Base-by-base conservation (phyloP, 129 eudicot genomes). In the Calendula officinalis region DNA sequence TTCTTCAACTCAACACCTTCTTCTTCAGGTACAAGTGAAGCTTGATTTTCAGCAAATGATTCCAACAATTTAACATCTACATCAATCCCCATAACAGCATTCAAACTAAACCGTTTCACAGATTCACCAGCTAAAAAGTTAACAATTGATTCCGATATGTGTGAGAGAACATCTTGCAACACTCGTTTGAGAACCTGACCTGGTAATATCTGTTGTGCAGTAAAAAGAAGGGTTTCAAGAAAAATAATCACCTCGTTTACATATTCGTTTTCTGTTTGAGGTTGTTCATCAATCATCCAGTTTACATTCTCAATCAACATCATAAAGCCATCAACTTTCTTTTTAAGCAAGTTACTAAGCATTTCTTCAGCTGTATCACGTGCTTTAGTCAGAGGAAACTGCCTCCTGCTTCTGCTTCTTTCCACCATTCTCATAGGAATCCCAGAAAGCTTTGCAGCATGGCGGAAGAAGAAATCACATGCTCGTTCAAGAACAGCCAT, bases 401-500 rank as follows among this genome's bases (percentile, higher is more conserved):
- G 82, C 77, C 91, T 76, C 82, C 90, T 83, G 3, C 91, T 86
- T 56, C 90, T 83, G 3, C 91, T 86, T 56, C 96, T 83, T 78
- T 92, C 98, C 8, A 82, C 98, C 84, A 92, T 79, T 50, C 98
- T 83, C 70, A 92, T 14, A 6, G 98, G 95, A 53, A 92, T 74
- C 1, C 98, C 98, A 4, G 96, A 92, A 42, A 92, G 96, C 72
- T 92, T 91, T 22, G 96, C 98, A 68, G 98, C 98, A 69, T 92
- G 98, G 5, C 94, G 82, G 44, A 88, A 92, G 78, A 92, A 88
- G 77, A 88, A 92, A 78, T 92, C 98, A 77, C 98, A 92, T 0
- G 95, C 98, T 5, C 98, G 86, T 71, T 92, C 98, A 44, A 92
- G 79, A 41, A 88, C 96, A 40, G 96, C 91, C 98, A 92, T 92